Evolutionary conservation across 2,329 filamentous ascomycete species (phyloP).

Genomic region (Chrysoporthe austroafricana): DNA sequence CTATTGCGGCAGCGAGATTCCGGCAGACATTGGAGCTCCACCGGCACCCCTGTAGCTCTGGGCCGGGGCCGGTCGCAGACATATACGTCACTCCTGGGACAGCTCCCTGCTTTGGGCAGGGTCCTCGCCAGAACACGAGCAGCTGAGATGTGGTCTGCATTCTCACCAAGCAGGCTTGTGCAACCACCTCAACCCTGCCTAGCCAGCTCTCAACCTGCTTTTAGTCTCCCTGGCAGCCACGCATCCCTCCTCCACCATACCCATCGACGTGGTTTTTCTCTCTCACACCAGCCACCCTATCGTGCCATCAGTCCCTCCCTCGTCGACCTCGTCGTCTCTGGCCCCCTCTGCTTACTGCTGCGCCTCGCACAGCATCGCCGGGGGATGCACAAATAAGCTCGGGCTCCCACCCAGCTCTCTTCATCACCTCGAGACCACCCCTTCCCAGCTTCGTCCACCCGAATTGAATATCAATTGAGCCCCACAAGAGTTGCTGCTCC

Average conservation of each 20-base stretch:
- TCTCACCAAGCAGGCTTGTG: slow-evolving; percentile 1
- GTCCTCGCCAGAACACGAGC: neutral
- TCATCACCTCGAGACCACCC: neutral
- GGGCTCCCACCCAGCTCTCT: neutral
- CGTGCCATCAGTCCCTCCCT: neutral
- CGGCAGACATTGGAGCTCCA: neutral
- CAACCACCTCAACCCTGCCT: slow-evolving; percentile 1
- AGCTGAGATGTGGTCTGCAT: slow-evolving; percentile 5
- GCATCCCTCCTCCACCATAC: slow-evolving; percentile 3
- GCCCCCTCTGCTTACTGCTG: slow-evolving; percentile 11
- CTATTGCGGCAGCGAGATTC: neutral
- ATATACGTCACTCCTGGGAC: slow-evolving; percentile 9
- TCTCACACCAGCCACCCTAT: slow-evolving; percentile 14
- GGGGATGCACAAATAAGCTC: neutral
- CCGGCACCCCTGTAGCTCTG: neutral
- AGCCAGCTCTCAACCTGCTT: slow-evolving; percentile 17
- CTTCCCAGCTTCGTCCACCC: neutral
- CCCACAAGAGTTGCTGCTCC: slow-evolving; percentile 16
- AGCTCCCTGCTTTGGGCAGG: slow-evolving; percentile 13
- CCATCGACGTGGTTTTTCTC: slow-evolving; percentile 20
- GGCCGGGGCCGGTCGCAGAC: neutral
- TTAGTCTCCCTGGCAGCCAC: slow-evolving; percentile 5
- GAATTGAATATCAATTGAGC: slow-evolving; percentile 20
- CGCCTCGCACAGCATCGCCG: neutral
- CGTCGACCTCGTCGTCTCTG: slow-evolving; percentile 13